Percentiles rank a stretch among this genome's conserved stretches.
phyloP scores from a whole-genome alignment of 2,329 filamentous ascomycete species.

The Phoma sp. region DNA sequence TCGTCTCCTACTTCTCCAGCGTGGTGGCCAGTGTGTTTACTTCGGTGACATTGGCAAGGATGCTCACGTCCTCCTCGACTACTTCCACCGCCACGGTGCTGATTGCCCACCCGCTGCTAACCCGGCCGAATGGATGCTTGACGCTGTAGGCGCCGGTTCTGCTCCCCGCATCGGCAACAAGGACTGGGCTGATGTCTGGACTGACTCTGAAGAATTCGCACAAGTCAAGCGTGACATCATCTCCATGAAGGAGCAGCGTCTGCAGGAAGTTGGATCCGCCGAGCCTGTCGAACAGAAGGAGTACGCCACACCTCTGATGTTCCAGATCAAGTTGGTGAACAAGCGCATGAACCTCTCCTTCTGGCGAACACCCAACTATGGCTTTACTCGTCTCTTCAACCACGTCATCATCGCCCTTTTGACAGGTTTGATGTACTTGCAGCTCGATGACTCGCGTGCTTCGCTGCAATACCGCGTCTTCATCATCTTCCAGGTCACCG shows the following conservation, averaged over 20 bases:
- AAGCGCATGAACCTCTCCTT: constrained; percentile 77
- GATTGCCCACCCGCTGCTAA: constrained; percentile 63
- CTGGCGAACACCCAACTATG: constrained; percentile 88
- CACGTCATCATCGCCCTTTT: constrained; percentile 80
- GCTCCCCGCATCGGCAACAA: constrained; percentile 72
- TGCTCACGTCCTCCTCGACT: constrained; percentile 70
- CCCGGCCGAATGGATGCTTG: constrained; percentile 80
- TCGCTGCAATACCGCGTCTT: constrained; percentile 87
- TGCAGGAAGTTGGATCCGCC: constrained; percentile 53
- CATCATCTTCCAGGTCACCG: constrained; percentile 87
- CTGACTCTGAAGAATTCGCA: constrained; percentile 72
- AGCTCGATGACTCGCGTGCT: constrained; percentile 75
- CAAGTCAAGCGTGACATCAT: constrained; percentile 70
- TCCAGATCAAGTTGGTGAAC: constrained; percentile 79
- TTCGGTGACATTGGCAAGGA: constrained; percentile 84
- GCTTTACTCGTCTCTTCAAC: constrained; percentile 86
- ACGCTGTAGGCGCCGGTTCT: constrained; percentile 79
- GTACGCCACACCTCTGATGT: constrained; percentile 79
- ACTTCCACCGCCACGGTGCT: constrained; percentile 61
- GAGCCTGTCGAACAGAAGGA: constrained; percentile 67
- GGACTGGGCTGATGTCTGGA: constrained; percentile 84
- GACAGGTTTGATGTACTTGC: constrained; percentile 79
- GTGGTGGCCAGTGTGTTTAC: constrained; percentile 82
- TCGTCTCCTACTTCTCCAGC: constrained; percentile 76
- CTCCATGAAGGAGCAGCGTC: constrained; percentile 68